These are phyloP conservation scores for Periconia sp. DNA, from an alignment of 2,329 filamentous ascomycete genomes.

Conservation along the genomic window DNA sequence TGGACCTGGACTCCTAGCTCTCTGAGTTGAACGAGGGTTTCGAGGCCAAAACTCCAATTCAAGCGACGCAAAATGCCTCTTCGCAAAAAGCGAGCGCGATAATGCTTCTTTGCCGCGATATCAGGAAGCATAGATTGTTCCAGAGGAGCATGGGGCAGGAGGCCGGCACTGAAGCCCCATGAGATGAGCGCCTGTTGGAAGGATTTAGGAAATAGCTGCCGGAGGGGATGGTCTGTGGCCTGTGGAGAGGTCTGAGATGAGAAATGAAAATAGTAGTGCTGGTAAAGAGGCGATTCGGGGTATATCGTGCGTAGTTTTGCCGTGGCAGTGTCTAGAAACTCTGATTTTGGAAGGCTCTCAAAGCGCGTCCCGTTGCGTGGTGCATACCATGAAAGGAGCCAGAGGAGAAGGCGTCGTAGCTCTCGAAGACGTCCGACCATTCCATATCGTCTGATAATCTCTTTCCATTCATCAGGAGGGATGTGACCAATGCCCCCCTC, in stretches of 20 bases:
- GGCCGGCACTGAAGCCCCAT: constrained; percentile 41
- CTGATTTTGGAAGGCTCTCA: constrained; percentile 24
- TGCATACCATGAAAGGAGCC: constrained; percentile 54
- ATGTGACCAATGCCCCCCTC: constrained; percentile 50
- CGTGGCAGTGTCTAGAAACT: constrained; percentile 26
- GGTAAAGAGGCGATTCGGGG: constrained; percentile 16
- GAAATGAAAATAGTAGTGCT: constrained; percentile 2
- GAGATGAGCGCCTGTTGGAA: constrained; percentile 38
- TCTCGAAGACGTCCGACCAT: constrained; percentile 61
- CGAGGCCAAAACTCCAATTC: constrained; percentile 37
- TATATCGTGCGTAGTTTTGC: constrained; percentile 17
- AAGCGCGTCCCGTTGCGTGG: constrained; percentile 28
- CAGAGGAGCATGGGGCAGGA: constrained; percentile 27
- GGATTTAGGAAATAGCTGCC: constrained; percentile 27
- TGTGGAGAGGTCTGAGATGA: constrained; percentile 8
- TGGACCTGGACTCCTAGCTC: constrained; percentile 34
- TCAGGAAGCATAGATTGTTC: constrained; percentile 32
- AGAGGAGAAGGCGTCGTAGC: constrained; percentile 58
- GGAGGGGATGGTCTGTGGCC: constrained; percentile 29
- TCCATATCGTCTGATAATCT: constrained; percentile 65
- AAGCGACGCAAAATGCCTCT: constrained; percentile 22
- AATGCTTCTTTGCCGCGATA: constrained; percentile 28
- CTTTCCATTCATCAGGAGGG: constrained; percentile 58
- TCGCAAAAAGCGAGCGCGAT: constrained; percentile 25
- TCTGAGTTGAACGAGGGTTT: constrained; percentile 33